Base-by-base conservation (phyloP, 306 rosid species). In the Lathyrus sativus region DNA sequence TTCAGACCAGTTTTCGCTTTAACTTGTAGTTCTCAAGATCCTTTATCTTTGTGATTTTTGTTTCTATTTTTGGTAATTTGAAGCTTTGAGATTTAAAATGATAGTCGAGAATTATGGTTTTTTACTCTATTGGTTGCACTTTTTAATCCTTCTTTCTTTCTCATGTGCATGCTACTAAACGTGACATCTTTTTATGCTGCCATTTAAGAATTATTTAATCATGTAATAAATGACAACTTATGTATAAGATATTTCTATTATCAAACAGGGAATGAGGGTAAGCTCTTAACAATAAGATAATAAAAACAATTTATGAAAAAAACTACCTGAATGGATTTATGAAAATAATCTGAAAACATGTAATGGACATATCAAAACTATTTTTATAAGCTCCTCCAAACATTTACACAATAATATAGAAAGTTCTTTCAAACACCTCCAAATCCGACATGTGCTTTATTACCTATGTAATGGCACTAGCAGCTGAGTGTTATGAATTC, bases 401-500 rank as follows among this genome's bases (percentile, higher is more conserved):
- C 15, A 44, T 44, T 5, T 53, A 24, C 7, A 18, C 57, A 51
- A 9, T 51, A 22, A 22, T 6, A 12, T 54, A 54, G 11, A 11
- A 54, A 2, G 37, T 54, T 54, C 14, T 54, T 54, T 54, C 37
- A 12, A 54, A 5, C 15, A 1, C 37, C 37, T 9, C 8, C 9
- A 13, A 57, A 15, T 41, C 5, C 46, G 49, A 54, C 35, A 11
- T 24, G 18, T 62, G 17, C 17, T 6, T 55, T 56, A 56, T 56
- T 56, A 11, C 61, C 31, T 53, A 26, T 45, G 33, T 15, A n/a
- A 56, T 49, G 61, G 68, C 60, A 53, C 55, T 24, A 3, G 63
- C 46, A 67, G 62, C 59, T 55, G 15, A 61, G 33, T 46, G 43
- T 68, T 49, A 67, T 68, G 65, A 75, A 44, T 67, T 59, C 44